Base-by-base conservation (phyloP, 495 filamentous ascomycete species). In the Penicillium manginii region DNA sequence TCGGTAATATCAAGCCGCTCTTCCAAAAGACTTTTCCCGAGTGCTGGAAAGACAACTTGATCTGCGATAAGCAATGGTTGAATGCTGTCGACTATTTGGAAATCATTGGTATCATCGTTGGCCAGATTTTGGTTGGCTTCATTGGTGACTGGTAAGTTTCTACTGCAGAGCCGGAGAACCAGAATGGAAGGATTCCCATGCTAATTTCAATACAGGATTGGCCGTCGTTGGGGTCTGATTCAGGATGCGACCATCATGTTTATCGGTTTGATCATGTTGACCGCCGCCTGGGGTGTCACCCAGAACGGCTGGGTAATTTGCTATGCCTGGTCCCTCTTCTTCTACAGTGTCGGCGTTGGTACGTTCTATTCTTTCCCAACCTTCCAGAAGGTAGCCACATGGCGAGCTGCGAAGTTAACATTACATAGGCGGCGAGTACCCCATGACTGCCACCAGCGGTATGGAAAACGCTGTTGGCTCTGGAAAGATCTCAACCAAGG, bases 171-270 rank as follows among this genome's bases (percentile, higher is more conserved):
- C 15, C 6, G 35, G 35, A 39, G 35, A n/a, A 39, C 12, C 35
- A 7, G 11, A 39, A 19, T 19, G 4, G n/a, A 18, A 6, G n/a
- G 40, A 21, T 43, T 9, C 15, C 35, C 12, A 39, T 47, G 21
- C 22, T 47, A 47, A 47, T 47, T 26, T 21, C 8, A 40, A 4
- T 50, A 19, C 48, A 86, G 89, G 87, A 74, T 92, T 46, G 92
- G 92, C 56, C 90, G 92, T 66, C 87, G 92, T 62, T 97, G 87
- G 87, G 92, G 91, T 80, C 78, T 97, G 48, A 93, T 96, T 65
- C 91, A 96, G 75, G 92, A 97, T 74, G 91, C 91, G n/a, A 60
- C 84, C 9, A 90, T 97, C 81, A 97, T 96, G 92, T 89, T 96
- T 62, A 61, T 93, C 62, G 92, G 92, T 76, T 78, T 96, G 31